A percentile compares a stretch with the other conserved stretches of the same genome.
phyloP scores from a whole-genome alignment of 129 eudicot genomes.

The Silybum marianum region DNA sequence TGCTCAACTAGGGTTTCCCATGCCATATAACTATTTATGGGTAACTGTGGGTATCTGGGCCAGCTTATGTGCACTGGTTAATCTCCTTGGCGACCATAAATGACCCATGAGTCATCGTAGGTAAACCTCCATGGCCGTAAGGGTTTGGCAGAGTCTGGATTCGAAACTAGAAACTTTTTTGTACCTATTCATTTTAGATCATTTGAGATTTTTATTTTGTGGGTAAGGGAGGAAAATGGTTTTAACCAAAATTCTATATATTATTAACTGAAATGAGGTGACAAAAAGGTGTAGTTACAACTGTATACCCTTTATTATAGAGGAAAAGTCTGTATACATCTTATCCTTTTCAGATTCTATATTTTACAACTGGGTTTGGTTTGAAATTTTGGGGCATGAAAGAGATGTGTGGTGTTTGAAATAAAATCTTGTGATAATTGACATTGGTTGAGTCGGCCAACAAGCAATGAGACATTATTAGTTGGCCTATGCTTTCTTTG shows the following conservation, averaged over 20 bases:
- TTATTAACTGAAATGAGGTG: background rate
- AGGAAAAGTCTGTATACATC: background rate
- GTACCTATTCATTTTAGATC: background rate
- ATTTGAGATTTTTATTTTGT: background rate
- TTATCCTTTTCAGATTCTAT: background rate
- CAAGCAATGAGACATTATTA: conserved; percentile 47
- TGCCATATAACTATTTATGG: background rate
- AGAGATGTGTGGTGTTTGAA: conserved; percentile 30
- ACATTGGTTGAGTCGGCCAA: conserved; percentile 44
- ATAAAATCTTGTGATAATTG: conserved; percentile 25
- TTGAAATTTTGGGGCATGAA: conserved; percentile 14
- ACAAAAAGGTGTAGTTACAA: background rate
- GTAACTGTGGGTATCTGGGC: background rate
- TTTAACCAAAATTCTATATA: background rate
- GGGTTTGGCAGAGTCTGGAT: background rate
- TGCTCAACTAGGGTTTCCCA: conserved; percentile 13
- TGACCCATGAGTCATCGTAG: background rate
- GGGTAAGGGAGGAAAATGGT: background rate
- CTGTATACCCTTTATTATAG: background rate
- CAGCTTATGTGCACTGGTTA: background rate
- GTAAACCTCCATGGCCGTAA: background rate
- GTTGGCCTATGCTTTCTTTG: conserved; percentile 40
- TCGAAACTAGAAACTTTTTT: background rate
- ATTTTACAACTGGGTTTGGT: background rate
- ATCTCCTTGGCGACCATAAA: background rate